A percentile compares a stretch with the other conserved stretches of the same genome.
phyloP scores from a whole-genome alignment of 352 stramenopile species.

The Elongisporangium senticosum region DNA sequence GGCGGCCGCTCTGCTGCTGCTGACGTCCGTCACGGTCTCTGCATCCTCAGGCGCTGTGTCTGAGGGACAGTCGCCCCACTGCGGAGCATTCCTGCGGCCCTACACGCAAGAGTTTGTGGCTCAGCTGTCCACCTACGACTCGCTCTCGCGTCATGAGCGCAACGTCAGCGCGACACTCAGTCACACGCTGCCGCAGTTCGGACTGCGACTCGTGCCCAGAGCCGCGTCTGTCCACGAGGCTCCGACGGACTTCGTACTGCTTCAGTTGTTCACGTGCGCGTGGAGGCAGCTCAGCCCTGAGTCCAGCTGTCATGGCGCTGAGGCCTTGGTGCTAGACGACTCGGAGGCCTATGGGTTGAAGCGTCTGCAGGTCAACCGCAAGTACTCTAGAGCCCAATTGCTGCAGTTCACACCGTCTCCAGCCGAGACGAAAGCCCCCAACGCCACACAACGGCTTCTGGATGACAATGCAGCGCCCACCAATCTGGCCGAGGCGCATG shows the following conservation, averaged over 20 bases:
- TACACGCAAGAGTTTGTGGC: slow-evolving; percentile 33
- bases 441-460: not conserved
- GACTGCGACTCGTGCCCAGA: slow-evolving; percentile 20
- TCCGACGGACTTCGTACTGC: slow-evolving; percentile 62
- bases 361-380: not conserved
- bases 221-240: slow-evolving; percentile 19
- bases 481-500: slow-evolving; percentile 43
- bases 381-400: not conserved
- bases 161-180: slow-evolving; percentile 21
- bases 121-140: slow-evolving; percentile 24
- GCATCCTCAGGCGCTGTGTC: not conserved
- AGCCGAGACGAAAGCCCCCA: not conserved
- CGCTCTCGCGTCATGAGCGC: slow-evolving; percentile 23
- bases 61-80: slow-evolving; percentile 8
- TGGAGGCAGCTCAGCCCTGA: not conserved
- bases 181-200: slow-evolving; percentile 7
- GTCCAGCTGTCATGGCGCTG: not conserved
- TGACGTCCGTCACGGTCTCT: not conserved
- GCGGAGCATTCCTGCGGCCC: slow-evolving; percentile 28
- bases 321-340: not conserved
- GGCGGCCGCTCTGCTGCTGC: not conserved
- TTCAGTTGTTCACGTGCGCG: slow-evolving; percentile 42
- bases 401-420: not conserved
- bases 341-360: not conserved
- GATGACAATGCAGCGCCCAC: slow-evolving; percentile 1